A percentile compares a stretch with the other conserved stretches of the same genome.
These are phyloP conservation scores for Fusarium foetens DNA, from an alignment of 2,329 filamentous ascomycete genomes.

Conservation along the genomic window DNA sequence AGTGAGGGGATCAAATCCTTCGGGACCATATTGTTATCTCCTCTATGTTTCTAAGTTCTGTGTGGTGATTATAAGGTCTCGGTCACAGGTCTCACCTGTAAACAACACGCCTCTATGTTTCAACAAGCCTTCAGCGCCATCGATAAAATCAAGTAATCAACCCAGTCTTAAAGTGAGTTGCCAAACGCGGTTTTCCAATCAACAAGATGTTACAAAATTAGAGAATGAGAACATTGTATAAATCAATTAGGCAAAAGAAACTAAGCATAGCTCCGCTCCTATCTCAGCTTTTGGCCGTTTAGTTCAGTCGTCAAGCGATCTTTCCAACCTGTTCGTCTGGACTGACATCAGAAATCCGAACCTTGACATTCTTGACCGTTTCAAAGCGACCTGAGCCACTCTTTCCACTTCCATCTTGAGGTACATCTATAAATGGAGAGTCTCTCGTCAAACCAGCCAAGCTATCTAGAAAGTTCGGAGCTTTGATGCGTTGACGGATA, in stretches of 20 bases:
- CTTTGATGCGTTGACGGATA: not conserved
- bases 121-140: not conserved
- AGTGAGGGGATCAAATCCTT: fast-evolving
- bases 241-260: fast-evolving
- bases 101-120: not conserved
- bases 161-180: fast-evolving
- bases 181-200: fast-evolving
- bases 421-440: not conserved
- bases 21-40: too few species aligned
- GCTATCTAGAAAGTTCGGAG: fast-evolving
- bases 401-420: not conserved
- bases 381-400: not conserved
- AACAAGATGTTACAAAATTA: fast-evolving
- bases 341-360: not conserved
- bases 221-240: fast-evolving
- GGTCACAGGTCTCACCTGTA: not conserved
- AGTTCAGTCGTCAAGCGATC: not conserved
- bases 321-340: not conserved
- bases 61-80: not conserved
- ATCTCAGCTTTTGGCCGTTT: not conserved
- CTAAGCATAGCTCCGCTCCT: not conserved
- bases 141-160: fast-evolving
- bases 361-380: not conserved
- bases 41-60: fast-evolving
- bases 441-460: not conserved